phyloP scores from a whole-genome alignment of 345 rosid genomes.

The Populus pruinosa region DNA sequence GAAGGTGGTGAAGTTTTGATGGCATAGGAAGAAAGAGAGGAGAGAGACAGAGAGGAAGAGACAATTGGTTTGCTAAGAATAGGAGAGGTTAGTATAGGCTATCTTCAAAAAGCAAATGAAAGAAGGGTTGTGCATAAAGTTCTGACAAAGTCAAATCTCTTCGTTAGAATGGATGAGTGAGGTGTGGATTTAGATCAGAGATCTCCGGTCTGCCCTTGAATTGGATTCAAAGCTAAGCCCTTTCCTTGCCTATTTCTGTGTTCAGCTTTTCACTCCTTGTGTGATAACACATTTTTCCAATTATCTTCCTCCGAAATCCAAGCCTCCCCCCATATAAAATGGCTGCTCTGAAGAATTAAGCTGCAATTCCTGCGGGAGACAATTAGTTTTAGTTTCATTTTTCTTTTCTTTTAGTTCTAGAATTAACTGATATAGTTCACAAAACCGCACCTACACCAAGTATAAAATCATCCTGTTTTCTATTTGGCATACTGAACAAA shows the following conservation, averaged over 20 bases:
- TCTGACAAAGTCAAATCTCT: conserved; percentile 18
- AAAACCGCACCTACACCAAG: background rate
- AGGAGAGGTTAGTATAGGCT: background rate
- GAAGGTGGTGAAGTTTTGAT: conserved; percentile 17
- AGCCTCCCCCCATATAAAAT: background rate
- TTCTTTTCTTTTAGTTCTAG: background rate
- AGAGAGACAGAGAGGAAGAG: background rate
- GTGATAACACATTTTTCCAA: background rate
- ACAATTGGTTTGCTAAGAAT: conserved; percentile 28
- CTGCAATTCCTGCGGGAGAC: background rate
- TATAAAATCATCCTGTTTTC: no score
- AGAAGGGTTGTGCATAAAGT: background rate
- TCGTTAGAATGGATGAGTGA: background rate
- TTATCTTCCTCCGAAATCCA: background rate
- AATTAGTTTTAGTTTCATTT: background rate
- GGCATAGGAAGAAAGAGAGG: conserved; percentile 18
- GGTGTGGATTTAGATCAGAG: conserved; percentile 5
- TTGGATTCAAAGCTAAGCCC: conserved; percentile 5
- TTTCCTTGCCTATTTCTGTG: background rate
- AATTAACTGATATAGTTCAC: background rate
- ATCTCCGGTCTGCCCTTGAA: conserved; percentile 25
- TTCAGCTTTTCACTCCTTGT: background rate
- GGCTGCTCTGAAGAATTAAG: background rate
- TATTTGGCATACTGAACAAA: no score
- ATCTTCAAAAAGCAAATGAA: background rate